Evolutionary conservation across 78 protist genomes (phyloP).

Genomic region (Dictyostelium firmibasis): DNA sequence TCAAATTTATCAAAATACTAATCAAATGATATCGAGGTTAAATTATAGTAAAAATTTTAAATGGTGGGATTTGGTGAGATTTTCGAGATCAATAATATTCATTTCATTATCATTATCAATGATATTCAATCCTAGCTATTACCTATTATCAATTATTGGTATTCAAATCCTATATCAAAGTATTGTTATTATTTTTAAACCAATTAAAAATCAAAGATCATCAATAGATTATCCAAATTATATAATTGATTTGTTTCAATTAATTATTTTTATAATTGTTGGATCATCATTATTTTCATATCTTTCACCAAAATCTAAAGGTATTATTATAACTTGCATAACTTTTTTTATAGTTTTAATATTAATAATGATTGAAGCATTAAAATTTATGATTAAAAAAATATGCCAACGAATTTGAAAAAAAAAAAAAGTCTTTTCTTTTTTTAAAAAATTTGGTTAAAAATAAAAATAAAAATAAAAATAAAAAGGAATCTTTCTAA

Average conservation of each 20-base stretch:
- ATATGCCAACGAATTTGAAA: no score
- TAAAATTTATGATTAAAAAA: no score
- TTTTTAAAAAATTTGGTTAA: no score
- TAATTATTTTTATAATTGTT: background rate
- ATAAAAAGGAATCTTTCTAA: no score
- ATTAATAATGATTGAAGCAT: background rate
- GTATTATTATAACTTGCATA: background rate
- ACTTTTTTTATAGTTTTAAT: background rate
- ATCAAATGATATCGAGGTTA: background rate
- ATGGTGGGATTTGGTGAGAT: background rate
- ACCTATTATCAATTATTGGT: background rate
- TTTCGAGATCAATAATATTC: background rate
- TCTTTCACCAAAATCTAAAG: background rate
- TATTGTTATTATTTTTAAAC: background rate
- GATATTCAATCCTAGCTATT: background rate
- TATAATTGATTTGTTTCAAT: background rate
- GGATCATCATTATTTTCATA: background rate
- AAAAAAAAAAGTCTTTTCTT: no score
- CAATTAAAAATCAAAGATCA: background rate
- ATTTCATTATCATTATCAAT: background rate
- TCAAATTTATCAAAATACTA: background rate
- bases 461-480: no score
- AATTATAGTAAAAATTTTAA: background rate
- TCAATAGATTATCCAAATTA: background rate
- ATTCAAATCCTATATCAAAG: background rate